A percentile compares a stretch with the other conserved stretches of the same genome.
phyloP scores from a whole-genome alignment of 2,329 filamentous ascomycete genomes.

The Raffaelea deltoideospora region DNA sequence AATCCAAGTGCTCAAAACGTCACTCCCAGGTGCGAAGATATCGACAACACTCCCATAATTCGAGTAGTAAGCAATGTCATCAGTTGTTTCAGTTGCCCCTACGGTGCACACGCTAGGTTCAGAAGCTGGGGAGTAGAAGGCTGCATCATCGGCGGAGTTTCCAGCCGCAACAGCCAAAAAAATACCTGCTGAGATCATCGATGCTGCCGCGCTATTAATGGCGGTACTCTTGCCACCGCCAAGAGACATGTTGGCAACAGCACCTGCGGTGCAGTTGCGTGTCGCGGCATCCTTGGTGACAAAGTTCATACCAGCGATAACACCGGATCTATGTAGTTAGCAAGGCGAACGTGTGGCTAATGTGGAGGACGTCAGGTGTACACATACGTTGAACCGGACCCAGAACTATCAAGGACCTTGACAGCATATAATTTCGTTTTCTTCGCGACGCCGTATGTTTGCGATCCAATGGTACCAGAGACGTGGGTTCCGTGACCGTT shows the following conservation, averaged over 20 bases:
- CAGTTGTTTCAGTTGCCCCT: slow-evolving; percentile 26
- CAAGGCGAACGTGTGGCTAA: no score
- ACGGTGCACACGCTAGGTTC: slow-evolving; percentile 34
- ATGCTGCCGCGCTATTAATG: slow-evolving; percentile 34
- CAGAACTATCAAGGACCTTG: slow-evolving; percentile 26
- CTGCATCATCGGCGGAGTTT: slow-evolving; percentile 29
- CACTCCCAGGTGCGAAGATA: slow-evolving; percentile 33
- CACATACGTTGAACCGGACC: slow-evolving; percentile 18
- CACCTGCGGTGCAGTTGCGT: slow-evolving; percentile 24
- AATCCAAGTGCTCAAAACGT: slow-evolving; percentile 32
- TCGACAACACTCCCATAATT: slow-evolving; percentile 36
- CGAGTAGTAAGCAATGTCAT: slow-evolving; percentile 30
- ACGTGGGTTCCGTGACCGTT: slow-evolving; percentile 34
- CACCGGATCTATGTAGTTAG: slow-evolving; percentile 17
- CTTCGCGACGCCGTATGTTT: slow-evolving; percentile 30
- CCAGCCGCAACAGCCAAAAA: slow-evolving; percentile 42
- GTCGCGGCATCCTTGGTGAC: slow-evolving; percentile 19
- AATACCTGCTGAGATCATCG: slow-evolving; percentile 28
- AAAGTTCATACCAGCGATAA: slow-evolving; percentile 29
- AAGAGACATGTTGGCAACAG: slow-evolving; percentile 42
- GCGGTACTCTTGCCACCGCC: slow-evolving; percentile 29
- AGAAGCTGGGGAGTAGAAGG: slow-evolving; percentile 30
- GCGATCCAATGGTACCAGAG: slow-evolving; percentile 26
- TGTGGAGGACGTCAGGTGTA: no score
- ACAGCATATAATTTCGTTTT: slow-evolving; percentile 25